Evolutionary conservation across 2,329 filamentous ascomycete genomes (phyloP).

Genomic region (Diaporthe sp.): DNA sequence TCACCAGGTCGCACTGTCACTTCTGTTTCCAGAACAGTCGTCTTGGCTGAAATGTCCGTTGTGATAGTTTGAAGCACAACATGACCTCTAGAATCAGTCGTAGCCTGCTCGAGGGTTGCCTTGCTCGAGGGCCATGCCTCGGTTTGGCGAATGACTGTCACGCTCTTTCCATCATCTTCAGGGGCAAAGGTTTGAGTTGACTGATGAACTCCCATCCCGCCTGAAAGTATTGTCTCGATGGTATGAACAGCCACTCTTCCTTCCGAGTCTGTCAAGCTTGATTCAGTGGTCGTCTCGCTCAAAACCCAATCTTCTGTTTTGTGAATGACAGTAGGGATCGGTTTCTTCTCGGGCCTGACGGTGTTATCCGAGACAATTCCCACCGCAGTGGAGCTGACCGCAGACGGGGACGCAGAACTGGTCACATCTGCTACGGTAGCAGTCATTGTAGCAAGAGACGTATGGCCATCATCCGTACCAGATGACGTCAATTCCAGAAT

Average conservation of each 20-base stretch:
- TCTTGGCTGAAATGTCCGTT: not conserved
- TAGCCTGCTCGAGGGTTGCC: not conserved
- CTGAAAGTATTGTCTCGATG: no score
- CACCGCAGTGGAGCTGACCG: not conserved
- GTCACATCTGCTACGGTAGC: not conserved
- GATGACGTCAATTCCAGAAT: not conserved
- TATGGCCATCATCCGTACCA: not conserved
- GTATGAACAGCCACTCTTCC: no score
- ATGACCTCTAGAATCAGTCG: not conserved
- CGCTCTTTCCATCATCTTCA: no score
- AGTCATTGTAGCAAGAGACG: not conserved
- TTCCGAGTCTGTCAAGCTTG: no score
- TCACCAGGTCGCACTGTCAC: not conserved
- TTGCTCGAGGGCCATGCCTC: not conserved
- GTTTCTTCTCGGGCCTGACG: not conserved
- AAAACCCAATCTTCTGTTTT: no score
- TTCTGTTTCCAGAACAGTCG: not conserved
- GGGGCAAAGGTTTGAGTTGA: no score
- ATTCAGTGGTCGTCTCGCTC: no score
- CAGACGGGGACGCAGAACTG: not conserved
- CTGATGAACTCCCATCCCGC: no score
- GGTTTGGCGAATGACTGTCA: slow-evolving; percentile 13
- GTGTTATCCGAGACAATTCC: not conserved
- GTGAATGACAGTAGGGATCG: not conserved
- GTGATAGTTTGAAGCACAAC: not conserved